phyloP scores from a whole-genome alignment of 169 alveolate species.

The Eimeria tenella region DNA sequence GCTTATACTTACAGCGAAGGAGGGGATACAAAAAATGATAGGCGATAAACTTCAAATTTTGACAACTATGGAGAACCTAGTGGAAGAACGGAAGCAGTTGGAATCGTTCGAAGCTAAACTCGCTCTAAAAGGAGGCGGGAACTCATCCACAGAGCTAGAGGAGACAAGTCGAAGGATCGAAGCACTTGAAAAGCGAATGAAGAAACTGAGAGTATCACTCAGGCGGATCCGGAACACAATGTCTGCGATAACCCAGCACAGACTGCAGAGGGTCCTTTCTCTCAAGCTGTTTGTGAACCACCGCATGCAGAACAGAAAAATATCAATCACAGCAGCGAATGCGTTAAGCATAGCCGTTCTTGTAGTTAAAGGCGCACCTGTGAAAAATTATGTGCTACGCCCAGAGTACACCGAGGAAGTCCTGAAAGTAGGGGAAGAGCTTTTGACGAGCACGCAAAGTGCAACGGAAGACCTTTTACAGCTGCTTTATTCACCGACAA shows the following conservation, averaged over 20 bases:
- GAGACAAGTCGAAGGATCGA: background rate
- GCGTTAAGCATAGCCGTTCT: slow-evolving; percentile 1
- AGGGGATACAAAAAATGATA: background rate
- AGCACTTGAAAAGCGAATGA: background rate
- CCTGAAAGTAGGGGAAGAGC: background rate
- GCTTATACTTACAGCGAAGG: background rate
- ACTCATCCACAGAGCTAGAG: background rate
- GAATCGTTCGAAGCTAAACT: background rate
- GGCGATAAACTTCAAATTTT: background rate
- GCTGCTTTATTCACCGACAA: no score
- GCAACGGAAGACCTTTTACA: background rate
- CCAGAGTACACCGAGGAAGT: background rate
- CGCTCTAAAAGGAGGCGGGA: background rate
- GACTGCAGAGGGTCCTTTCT: slow-evolving; percentile 20
- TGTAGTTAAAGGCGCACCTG: background rate
- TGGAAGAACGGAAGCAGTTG: background rate
- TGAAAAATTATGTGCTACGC: background rate
- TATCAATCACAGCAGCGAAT: slow-evolving; percentile 5
- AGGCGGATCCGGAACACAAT: background rate
- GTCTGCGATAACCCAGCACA: background rate
- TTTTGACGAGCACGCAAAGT: background rate
- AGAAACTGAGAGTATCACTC: background rate
- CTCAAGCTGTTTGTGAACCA: background rate
- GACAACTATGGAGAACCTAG: background rate
- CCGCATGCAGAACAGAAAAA: background rate